Evolutionary conservation across 345 rosid species (phyloP), one percentile per base, ranked within the genome.

Genomic region (Fremontodendron californicum): DNA sequence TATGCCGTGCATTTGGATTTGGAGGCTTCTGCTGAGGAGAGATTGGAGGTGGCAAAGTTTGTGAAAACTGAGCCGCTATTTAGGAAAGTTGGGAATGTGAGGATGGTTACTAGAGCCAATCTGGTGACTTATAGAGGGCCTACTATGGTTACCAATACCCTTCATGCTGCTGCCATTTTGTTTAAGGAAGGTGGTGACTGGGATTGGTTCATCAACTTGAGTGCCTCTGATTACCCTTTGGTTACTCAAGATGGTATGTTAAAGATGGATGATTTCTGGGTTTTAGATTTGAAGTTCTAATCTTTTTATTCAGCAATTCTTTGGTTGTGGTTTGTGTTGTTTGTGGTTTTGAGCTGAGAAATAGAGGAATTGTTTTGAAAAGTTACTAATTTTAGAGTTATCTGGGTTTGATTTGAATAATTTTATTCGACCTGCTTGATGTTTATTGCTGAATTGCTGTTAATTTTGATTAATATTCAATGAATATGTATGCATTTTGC

Each of bases 141-240:
- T 37, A 94, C 98, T 0, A 92, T 92, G 98, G 96, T 92, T n/a
- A 88, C 90, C 72, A 92, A 92, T 73, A 94, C 98, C 3, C 96
- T 94, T 78, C 93, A 94, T 35, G 97, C 93, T 9, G 98, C 94
- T 1, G 87, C 96, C 3, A 79, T 94, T 82, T 82, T 94, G 87
- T 78, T 94, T 58, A 90, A 27, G 80, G 92, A 92, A 31, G 92
- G 92, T 55, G 94, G 92, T 37, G 88, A 89, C 7, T 94, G 98
- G 98, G 98, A 94, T 83, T 94, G 98, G 98, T 92, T 94, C 55
- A 82, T 94, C 75, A 94, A 94, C 78, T 81, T 94, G 81, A 94
- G 97, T 81, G 98, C 96, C 68, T 94, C 98, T 1, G 98, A 92
- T 83, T 94, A 92, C 82, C 98, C 98, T 52, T 81, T 94, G 70